These are phyloP conservation scores for Coprinopsis sp. DNA, from an alignment of 768 basidiomycete genomes.

Conservation along the genomic window DNA sequence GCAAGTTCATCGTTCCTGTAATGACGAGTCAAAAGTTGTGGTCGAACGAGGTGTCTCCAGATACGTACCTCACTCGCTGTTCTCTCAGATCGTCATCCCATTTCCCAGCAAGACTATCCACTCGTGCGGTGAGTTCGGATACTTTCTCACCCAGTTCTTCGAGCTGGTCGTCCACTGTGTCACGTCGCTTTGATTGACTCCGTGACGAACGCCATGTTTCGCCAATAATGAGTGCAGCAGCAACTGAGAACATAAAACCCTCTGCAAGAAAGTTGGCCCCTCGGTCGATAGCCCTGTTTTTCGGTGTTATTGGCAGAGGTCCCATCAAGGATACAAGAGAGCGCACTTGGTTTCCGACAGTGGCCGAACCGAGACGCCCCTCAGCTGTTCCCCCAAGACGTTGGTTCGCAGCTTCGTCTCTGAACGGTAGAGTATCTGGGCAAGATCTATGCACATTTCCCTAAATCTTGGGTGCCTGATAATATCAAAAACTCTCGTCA, in stretches of 20 bases:
- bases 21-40: neutral
- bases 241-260: constrained; percentile 78
- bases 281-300: constrained; percentile 71
- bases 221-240: constrained; percentile 65
- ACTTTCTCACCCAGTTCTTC: constrained; percentile 51
- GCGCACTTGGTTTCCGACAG: constrained; percentile 72
- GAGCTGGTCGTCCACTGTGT: constrained; percentile 65
- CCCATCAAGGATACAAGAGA: constrained; percentile 4
- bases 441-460: constrained; percentile 63
- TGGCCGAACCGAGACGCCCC: constrained; percentile 53
- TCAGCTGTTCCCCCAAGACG: constrained; percentile 72
- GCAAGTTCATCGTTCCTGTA: constrained; percentile 63
- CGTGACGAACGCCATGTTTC: constrained; percentile 75
- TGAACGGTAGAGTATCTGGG: constrained; percentile 70
- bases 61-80: constrained; percentile 41
- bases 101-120: constrained; percentile 34
- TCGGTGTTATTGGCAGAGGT: neutral
- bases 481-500: constrained; percentile 3
- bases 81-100: constrained; percentile 44
- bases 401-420: constrained; percentile 71
- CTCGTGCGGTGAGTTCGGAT: constrained; percentile 37
- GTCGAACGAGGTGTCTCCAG: neutral
- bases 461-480: constrained; percentile 67
- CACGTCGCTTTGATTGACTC: constrained; percentile 64
- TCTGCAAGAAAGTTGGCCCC: constrained; percentile 83